Conservation (phyloP, 768 basidiomycete genomes). For the Crepidotus variabilis region DNA sequence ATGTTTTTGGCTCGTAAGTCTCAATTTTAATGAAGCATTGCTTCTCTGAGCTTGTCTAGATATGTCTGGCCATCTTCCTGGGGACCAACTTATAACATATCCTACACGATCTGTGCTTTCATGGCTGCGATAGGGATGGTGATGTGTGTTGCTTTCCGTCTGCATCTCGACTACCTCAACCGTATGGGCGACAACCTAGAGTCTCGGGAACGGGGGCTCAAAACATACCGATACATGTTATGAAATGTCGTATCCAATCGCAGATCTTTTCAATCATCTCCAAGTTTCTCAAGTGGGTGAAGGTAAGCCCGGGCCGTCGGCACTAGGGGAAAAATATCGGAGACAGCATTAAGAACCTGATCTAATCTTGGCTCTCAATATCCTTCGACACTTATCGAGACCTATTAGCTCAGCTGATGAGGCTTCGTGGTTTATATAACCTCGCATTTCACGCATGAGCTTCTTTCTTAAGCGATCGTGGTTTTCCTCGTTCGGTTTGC, state of each 20-base stretch:
- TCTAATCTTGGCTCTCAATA: constrained; percentile 1
- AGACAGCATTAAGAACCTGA: neutral
- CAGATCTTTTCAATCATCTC: neutral
- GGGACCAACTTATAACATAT: constrained; percentile 68
- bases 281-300: too few relatives aligned
- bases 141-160: constrained; percentile 47
- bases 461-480: neutral
- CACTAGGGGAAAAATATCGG: constrained; percentile 30
- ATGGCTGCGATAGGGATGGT: constrained; percentile 46
- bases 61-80: constrained; percentile 67
- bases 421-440: neutral
- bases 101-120: constrained; percentile 71
- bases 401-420: constrained; percentile 5
- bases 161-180: constrained; percentile 41
- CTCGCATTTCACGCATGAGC: neutral
- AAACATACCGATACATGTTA: constrained; percentile 45
- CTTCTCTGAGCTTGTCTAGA: constrained; percentile 21
- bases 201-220: constrained; percentile 23
- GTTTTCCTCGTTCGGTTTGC: neutral
- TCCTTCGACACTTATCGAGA: neutral
- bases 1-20: constrained; percentile 77
- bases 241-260: constrained; percentile 17
- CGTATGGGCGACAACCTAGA: constrained; percentile 34
- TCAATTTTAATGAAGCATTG: neutral
- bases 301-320: neutral